Evolutionary conservation across 2,329 filamentous ascomycete species (phyloP).

Genomic region (Acrocalymma vagum): DNA sequence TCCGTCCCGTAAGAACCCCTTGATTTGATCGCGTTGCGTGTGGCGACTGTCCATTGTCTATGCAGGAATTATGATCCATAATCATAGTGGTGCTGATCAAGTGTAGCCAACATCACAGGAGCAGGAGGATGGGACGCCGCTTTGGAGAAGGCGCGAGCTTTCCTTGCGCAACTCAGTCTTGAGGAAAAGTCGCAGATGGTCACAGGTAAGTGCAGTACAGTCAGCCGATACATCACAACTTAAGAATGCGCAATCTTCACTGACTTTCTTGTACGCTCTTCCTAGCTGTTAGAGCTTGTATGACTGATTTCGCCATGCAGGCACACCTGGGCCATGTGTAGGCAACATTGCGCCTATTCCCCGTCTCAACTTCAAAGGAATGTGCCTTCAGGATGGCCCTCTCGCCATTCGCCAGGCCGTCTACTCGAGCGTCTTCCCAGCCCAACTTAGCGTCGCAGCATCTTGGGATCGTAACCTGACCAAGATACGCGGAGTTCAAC

Average conservation of each 20-base stretch:
- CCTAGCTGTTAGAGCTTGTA: too few relatives aligned
- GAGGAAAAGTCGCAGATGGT: slow-evolving; percentile 37
- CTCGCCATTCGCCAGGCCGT: slow-evolving; percentile 40
- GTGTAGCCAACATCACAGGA: slow-evolving; percentile 35
- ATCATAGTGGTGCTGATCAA: too few relatives aligned
- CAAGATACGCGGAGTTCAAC: slow-evolving; percentile 38
- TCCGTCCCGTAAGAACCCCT: slow-evolving; percentile 34
- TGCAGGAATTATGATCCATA: too few relatives aligned
- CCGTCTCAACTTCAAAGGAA: slow-evolving; percentile 48
- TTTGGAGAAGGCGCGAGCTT: slow-evolving; percentile 27
- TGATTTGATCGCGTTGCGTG: too few relatives aligned
- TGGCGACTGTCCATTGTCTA: too few relatives aligned
- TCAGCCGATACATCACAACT: too few relatives aligned
- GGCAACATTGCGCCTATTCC: slow-evolving; percentile 48
- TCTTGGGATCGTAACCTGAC: slow-evolving; percentile 50
- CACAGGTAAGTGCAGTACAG: slow-evolving; percentile 24
- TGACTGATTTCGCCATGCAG: slow-evolving; percentile 10
- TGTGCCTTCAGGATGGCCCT: slow-evolving; percentile 52
- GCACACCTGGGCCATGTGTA: slow-evolving; percentile 35
- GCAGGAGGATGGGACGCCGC: slow-evolving; percentile 37
- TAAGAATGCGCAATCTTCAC: too few relatives aligned
- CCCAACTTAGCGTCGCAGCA: slow-evolving; percentile 47
- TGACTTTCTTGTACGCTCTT: too few relatives aligned
- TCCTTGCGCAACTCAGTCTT: slow-evolving; percentile 26
- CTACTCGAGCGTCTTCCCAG: slow-evolving; percentile 47